Evolutionary conservation across 805 yeast species (phyloP), one percentile per base, ranked within the genome.

Genomic region (Kluyveromyces wickerhamii): DNA sequence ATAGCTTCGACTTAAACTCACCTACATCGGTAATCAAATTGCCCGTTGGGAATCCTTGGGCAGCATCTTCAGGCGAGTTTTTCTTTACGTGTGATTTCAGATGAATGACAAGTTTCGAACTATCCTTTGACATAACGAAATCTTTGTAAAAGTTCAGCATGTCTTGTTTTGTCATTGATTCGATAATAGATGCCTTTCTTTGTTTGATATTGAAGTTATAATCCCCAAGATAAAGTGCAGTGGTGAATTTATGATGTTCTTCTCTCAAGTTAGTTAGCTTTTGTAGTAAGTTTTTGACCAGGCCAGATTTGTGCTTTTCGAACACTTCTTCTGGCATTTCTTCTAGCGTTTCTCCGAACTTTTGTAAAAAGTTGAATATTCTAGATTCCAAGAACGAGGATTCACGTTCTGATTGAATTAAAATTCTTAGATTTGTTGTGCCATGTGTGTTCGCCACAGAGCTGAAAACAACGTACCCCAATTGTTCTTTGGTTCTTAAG

Each of bases 381-480:
- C 98, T 71, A 43, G 70, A 70, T 51, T 84, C 85, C 41, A 92
- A 66, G 55, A 77, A 88, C 10, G 69, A 72, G 3, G 92, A 67
- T 2, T 84, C 60, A 53, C 80, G 74, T 55, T 86, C 96, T 40
- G 92, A 79, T 62, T 89, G 98, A 33, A 88, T 70, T 44, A 88
- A 63, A 10, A 92, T 59, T 48, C 92, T 69, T 45, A 77, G 71
- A 27, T 56, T 53, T 11, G 53, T 49, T 5, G 80, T 72, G 15
- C 92, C 79, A 51, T 94, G 72, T 3, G 84, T 72, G 40, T 69
- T 68, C 41, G 80, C 65, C 17, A 71, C 62, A 0, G 94, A 83
- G 28, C 92, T 77, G 52, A 85, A 86, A 0, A 89, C 98, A 42
- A 89, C 87, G 51, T 89, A 89, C 2, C 98, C 98, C 21, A 89